Conservation (phyloP, 768 basidiomycete genomes). For the Amanita brunnescens region DNA sequence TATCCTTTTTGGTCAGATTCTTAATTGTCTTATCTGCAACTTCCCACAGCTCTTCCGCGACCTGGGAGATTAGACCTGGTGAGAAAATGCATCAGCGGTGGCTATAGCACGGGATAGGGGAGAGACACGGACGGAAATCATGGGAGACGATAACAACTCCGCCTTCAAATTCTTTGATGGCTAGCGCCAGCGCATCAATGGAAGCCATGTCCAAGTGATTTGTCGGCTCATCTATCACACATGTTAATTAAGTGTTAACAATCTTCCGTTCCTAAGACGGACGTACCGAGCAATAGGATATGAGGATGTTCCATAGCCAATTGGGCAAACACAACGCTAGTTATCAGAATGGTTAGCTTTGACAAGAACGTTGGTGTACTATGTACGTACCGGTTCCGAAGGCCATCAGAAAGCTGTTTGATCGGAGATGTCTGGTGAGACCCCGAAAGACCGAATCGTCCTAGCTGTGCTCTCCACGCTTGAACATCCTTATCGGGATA, state of each 20-base stretch:
- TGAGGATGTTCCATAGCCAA: constrained; percentile 97
- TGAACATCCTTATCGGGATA: constrained; percentile 91
- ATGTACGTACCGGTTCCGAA: constrained; percentile 82
- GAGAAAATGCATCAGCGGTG: background rate
- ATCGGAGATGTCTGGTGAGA: constrained; percentile 92
- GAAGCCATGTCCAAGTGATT: constrained; percentile 98
- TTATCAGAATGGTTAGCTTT: constrained; percentile 9
- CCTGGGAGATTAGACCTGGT: constrained; percentile 90
- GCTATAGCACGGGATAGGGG: background rate
- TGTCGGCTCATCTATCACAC: constrained; percentile 73
- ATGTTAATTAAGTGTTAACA: constrained; percentile 6
- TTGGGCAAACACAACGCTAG: constrained; percentile 90
- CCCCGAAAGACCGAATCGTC: constrained; percentile 92
- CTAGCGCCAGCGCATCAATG: constrained; percentile 90
- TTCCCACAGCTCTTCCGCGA: constrained; percentile 99
- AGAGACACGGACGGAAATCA: constrained; percentile 79
- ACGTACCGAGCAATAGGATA: constrained; percentile 74
- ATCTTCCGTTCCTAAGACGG: constrained; percentile 5
- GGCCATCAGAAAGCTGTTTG: constrained; percentile 89
- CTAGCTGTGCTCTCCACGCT: constrained; percentile 92
- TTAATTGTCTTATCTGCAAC: constrained; percentile 90
- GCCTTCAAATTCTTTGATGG: constrained; percentile 96
- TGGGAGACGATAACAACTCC: constrained; percentile 99
- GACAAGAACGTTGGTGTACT: background rate
- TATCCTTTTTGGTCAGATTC: constrained; percentile 86